phyloP scores from a whole-genome alignment of 1,284 basidiomycete species.

The Thecaphora thlaspeos region DNA sequence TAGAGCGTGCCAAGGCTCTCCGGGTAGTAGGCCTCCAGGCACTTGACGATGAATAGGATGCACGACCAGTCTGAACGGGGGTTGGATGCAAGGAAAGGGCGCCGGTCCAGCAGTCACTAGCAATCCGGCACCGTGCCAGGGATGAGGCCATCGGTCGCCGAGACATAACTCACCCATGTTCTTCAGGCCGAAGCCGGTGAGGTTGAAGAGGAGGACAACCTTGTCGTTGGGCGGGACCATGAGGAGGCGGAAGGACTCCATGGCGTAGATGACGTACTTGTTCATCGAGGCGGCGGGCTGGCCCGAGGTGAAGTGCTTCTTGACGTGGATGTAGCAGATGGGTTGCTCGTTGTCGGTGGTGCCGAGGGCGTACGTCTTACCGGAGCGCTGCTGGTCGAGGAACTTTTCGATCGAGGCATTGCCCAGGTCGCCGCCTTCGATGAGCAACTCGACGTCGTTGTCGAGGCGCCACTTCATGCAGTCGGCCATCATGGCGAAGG shows the following conservation, averaged over 20 bases:
- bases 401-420: constrained; percentile 56
- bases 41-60: constrained; percentile 48
- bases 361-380: constrained; percentile 57
- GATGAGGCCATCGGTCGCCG: no score
- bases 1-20: constrained; percentile 57
- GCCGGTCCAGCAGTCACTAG: no score
- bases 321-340: constrained; percentile 54
- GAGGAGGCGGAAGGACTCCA: constrained; percentile 57
- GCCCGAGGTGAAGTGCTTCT: constrained; percentile 46
- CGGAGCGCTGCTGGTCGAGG: constrained; percentile 55
- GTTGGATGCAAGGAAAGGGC: no score
- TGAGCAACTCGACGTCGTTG: constrained; percentile 56
- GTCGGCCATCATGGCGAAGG: constrained; percentile 58
- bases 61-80: constrained; percentile 55
- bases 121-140: no score
- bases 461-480: constrained; percentile 56
- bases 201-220: constrained; percentile 55
- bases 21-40: constrained; percentile 58
- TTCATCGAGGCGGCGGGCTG: constrained; percentile 58
- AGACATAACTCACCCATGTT: no score
- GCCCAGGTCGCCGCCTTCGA: constrained; percentile 57
- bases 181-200: constrained; percentile 53
- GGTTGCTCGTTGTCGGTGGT: constrained; percentile 56
- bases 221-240: constrained; percentile 58
- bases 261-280: constrained; percentile 56